A percentile compares a stretch with the other conserved stretches of the same genome.
phyloP scores from a whole-genome alignment of 2,329 filamentous ascomycete species.

The Penicillium verrucosum region DNA sequence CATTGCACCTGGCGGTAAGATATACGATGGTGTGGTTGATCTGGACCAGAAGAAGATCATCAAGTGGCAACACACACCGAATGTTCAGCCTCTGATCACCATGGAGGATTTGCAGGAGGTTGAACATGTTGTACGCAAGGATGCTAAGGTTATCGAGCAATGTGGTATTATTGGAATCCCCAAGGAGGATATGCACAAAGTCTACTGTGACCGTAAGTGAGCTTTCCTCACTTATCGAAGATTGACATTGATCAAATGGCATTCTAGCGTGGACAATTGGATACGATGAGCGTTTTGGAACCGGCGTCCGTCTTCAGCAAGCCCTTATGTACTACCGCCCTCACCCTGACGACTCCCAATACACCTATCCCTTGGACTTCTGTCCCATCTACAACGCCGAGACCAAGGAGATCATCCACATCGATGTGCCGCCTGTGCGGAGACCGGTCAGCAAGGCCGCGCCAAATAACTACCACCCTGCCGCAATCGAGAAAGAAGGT shows the following conservation, averaged over 20 bases:
- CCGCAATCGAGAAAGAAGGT: constrained; percentile 66
- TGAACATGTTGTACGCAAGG: constrained; percentile 70
- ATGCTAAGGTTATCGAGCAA: constrained; percentile 86
- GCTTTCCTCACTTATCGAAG: background rate
- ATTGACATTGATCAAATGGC: constrained; percentile 3
- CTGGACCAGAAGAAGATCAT: constrained; percentile 64
- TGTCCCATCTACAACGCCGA: constrained; percentile 86
- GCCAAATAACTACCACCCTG: constrained; percentile 76
- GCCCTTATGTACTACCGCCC: constrained; percentile 95
- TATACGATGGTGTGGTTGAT: constrained; percentile 80
- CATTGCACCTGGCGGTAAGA: constrained; percentile 72
- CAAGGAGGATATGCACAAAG: constrained; percentile 83
- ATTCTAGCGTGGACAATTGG: constrained; percentile 80
- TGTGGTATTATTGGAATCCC: constrained; percentile 79
- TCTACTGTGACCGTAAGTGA: constrained; percentile 78
- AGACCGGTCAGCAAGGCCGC: constrained; percentile 68
- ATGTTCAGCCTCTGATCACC: constrained; percentile 83
- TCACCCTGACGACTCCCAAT: constrained; percentile 80
- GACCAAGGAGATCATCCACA: constrained; percentile 73
- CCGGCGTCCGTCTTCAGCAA: constrained; percentile 74
- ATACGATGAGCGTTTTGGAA: constrained; percentile 87
- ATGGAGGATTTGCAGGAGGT: constrained; percentile 85
- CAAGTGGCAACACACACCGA: constrained; percentile 71
- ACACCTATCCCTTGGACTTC: constrained; percentile 88
- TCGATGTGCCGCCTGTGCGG: constrained; percentile 76